Base-by-base conservation (phyloP, 1,284 basidiomycete species). In the Trichosporon coremiiforme region DNA sequence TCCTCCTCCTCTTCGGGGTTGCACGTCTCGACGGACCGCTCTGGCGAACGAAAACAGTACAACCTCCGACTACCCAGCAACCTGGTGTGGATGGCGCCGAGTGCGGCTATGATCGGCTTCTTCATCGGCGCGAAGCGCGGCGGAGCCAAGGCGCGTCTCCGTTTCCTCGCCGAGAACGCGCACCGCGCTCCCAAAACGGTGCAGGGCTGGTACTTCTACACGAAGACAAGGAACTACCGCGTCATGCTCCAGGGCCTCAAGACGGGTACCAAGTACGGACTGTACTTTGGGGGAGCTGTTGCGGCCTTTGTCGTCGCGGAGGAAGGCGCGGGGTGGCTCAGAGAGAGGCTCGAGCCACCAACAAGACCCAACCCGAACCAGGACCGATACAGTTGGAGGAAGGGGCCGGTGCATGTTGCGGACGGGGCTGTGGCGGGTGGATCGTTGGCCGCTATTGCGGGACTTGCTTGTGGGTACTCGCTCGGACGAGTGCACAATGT, bases 171-270 rank as follows among this genome's bases (percentile, higher is more conserved):
- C 22, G 83, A 84, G 75, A 84, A 84, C 68, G 82, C 81, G 8
- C 83, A 84, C 73, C 65, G 83, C 35, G 78, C 75, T 63, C 83
- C 83, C 31, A 82, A 72, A 69, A 83, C 83, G 0, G 73, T 82
- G 13, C 80, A 82, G 70, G 83, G 83, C 69, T 83, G 81, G 82
- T 84, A 84, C 76, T 84, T 82, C 65, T 84, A 84, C 75, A 80
- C 81, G 63, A 83, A 83, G 73, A 83, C 83, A 1, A 75, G 83
- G 55, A 84, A 84, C 65, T 84, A 84, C 72, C 76, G 79, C 33
- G 76, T 84, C 35, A 70, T 83, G 66, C 79, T 76, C 50, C 77
- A 73, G 4, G 78, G 78, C 1, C 68, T 76, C 22, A 73, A 73
- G 17, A 73, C 74, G n/a, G 83, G 81, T 6, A 74, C 71, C 0